Evolutionary conservation across 129 eudicot species (phyloP), one percentile per base, ranked within the genome.

Genomic region (Tanacetum coccineum): DNA sequence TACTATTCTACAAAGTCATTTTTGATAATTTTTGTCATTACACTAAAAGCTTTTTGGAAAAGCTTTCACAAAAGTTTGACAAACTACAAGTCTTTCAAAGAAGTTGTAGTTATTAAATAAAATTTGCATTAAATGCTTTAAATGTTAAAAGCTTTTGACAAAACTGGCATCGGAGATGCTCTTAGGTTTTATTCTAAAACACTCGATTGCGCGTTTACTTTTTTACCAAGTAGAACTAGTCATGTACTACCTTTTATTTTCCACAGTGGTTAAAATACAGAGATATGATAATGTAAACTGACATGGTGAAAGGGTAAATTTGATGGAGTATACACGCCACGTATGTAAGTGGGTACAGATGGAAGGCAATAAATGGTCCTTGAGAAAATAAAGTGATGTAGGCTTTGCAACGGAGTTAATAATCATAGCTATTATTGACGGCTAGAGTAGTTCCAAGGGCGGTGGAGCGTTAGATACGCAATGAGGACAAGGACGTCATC

Each of bases 391-490:
- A 40, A 36, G 59, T 40, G 45, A 75, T 30, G 49, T 64, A 58
- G 46, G 28, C n/a, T 51, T 3, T n/a, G 21, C 0, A 17, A 69
- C 25, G 63, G 51, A 62, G 59, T 58, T 62, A 7, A 68, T 10
- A 64, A 49, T 63, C 60, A 60, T 51, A 64, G 18, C 42, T 57
- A 61, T 66, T 70, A 71, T 71, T 40, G 80, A 65, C 74, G 14
- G 14, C 66, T 51, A 45, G 59, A 82, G 54, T 26, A 61, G 71
- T 62, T 71, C 81, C 83, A 65, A 83, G 21, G 85, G 76, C 83
- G 89, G 81, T 84, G 81, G 89, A 81, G 74, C 81, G 74, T 75
- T 73, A 66, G 67, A 70, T 71, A 78, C 78, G 79, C 78, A 71
- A 63, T 54, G 32, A 72, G 56, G 47, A 66, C 52, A 59, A 32